These are phyloP conservation scores for Calocera cornea DNA, from an alignment of 768 basidiomycete genomes.

Conservation along the genomic window DNA sequence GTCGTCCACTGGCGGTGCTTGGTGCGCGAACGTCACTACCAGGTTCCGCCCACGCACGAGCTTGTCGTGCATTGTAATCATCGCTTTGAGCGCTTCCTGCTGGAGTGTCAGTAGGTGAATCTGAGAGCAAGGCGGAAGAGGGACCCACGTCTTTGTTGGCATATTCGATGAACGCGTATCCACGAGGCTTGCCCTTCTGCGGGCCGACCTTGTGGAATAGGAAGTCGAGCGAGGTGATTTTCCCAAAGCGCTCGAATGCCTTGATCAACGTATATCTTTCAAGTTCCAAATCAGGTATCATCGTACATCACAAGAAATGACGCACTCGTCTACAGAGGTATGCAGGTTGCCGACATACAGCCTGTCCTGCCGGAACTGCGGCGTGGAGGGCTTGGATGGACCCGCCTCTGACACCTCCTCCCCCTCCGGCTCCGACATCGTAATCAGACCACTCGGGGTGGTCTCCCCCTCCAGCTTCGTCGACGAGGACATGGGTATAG, in stretches of 20 bases:
- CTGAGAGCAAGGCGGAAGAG: slow-evolving; percentile 11
- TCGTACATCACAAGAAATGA: slow-evolving; percentile 5
- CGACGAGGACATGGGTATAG: background rate
- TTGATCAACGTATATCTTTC: slow-evolving; percentile 74
- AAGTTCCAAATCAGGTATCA: background rate
- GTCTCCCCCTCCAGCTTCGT: background rate
- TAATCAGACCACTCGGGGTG: background rate
- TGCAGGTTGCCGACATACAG: slow-evolving; percentile 86
- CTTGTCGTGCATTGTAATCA: slow-evolving; percentile 59
- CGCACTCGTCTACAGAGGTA: slow-evolving; percentile 74
- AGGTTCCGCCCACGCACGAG: slow-evolving; percentile 76
- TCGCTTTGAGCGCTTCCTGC: slow-evolving; percentile 74
- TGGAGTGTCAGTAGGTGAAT: slow-evolving; percentile 9
- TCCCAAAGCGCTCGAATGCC: slow-evolving; percentile 83
- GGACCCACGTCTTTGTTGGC: slow-evolving; percentile 60
- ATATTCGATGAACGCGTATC: slow-evolving; percentile 91
- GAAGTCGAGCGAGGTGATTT: slow-evolving; percentile 83
- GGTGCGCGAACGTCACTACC: slow-evolving; percentile 82
- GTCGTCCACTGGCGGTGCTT: slow-evolving; percentile 22
- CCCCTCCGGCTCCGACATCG: background rate
- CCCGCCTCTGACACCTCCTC: background rate
- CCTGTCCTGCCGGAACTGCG: slow-evolving; percentile 36
- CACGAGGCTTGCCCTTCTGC: slow-evolving; percentile 81
- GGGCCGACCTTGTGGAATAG: slow-evolving; percentile 88
- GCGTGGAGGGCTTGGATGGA: background rate